phyloP scores from a whole-genome alignment of 345 rosid species.

The Eucalyptus pauciflora region DNA sequence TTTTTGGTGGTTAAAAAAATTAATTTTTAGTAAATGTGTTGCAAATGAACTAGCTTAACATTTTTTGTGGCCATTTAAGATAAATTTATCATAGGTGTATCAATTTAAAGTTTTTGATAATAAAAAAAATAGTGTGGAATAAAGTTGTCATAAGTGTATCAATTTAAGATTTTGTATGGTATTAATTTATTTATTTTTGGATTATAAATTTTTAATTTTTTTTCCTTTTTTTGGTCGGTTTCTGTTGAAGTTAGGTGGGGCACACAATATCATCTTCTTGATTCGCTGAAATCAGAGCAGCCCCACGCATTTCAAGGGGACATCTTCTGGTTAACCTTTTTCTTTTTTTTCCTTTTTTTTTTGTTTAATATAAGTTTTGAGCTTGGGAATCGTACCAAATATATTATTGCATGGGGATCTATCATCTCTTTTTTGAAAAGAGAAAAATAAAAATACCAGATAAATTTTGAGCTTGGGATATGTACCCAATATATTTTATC shows the following conservation, averaged over 20 bases:
- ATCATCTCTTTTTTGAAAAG: background rate
- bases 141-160: rapidly evolving
- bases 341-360: background rate
- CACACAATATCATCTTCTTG: background rate
- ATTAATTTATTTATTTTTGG: too few species aligned
- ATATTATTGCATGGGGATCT: background rate
- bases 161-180: rapidly evolving
- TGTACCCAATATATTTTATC: background rate
- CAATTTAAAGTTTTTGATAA: rapidly evolving
- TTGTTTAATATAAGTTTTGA: background rate
- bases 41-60: rapidly evolving
- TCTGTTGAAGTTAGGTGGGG: rapidly evolving
- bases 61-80: rapidly evolving
- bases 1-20: too few species aligned
- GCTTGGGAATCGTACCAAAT: background rate
- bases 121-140: rapidly evolving
- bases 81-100: too few species aligned
- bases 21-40: rapidly evolving
- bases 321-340: too few species aligned
- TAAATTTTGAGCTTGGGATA: background rate
- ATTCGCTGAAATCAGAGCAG: background rate
- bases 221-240: too few species aligned
- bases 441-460: background rate
- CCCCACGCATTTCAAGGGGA: background rate
- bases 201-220: too few species aligned